Evolutionary conservation across 2,329 filamentous ascomycete species (phyloP).

Genomic region (Colletotrichum sp.): DNA sequence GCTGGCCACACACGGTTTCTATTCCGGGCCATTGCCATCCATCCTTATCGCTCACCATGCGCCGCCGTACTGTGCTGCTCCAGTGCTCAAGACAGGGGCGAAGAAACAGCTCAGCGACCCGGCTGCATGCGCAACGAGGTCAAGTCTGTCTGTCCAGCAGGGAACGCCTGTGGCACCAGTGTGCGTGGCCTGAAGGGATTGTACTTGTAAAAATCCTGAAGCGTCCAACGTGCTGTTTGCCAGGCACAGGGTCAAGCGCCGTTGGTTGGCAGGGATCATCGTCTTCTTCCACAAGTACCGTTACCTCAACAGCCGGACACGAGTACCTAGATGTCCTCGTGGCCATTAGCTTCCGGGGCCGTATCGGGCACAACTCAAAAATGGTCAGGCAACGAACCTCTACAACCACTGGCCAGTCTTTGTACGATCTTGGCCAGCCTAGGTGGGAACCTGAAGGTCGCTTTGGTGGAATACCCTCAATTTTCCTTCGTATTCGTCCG

Average conservation of each 20-base stretch:
- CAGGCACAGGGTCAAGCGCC: background rate
- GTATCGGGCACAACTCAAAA: background rate
- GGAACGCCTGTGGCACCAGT: background rate
- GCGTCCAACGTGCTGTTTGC: conserved; percentile 1
- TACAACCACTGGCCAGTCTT: background rate
- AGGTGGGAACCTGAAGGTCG: conserved; percentile 12
- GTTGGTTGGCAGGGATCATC: conserved; percentile 5
- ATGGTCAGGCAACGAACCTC: background rate
- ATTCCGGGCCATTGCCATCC: background rate
- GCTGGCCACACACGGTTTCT: background rate
- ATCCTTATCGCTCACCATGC: background rate
- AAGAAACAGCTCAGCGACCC: background rate
- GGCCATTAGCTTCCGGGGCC: background rate
- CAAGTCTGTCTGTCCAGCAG: background rate
- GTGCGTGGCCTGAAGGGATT: conserved; percentile 17
- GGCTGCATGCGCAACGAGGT: background rate
- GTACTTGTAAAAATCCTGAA: conserved; percentile 8
- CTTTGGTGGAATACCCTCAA: background rate
- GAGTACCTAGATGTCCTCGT: background rate
- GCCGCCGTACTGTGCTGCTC: background rate
- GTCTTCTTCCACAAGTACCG: background rate
- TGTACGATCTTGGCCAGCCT: background rate
- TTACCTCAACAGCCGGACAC: conserved; percentile 3
- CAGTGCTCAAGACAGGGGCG: background rate
- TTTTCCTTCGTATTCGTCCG: conserved; percentile 15